These are phyloP conservation scores for Waltergamsia citrina DNA, from an alignment of 2,329 filamentous ascomycete genomes.

Conservation along the genomic window DNA sequence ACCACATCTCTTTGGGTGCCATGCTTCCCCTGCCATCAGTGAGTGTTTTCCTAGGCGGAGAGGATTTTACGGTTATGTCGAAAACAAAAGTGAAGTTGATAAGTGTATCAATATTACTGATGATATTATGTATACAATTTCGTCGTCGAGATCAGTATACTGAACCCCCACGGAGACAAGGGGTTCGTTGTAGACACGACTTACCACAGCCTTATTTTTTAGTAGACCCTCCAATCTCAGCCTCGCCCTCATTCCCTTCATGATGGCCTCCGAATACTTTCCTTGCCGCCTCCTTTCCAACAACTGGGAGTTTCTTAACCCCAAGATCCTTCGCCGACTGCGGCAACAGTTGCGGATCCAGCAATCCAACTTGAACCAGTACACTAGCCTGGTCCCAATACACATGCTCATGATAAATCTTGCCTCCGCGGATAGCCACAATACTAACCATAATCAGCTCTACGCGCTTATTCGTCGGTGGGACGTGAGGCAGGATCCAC, in stretches of 20 bases:
- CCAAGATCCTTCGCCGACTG: constrained; percentile 21
- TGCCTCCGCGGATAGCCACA: constrained; percentile 48
- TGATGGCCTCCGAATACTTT: constrained; percentile 22
- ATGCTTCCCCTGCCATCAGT: too few species aligned
- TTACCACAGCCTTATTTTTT: too few species aligned
- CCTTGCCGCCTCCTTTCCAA: constrained; percentile 27
- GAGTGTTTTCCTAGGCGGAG: too few species aligned
- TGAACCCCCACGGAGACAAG: too few species aligned
- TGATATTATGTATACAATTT: too few species aligned
- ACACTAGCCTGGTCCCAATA: constrained; percentile 56
- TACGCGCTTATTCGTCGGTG: constrained; percentile 40
- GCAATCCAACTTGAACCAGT: constrained; percentile 46
- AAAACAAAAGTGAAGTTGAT: too few species aligned
- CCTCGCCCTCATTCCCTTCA: constrained; percentile 18
- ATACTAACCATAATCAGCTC: constrained; percentile 49
- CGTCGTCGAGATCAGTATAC: too few species aligned
- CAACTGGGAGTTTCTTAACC: constrained; percentile 25
- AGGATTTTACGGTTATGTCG: too few species aligned
- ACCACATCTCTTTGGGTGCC: too few species aligned
- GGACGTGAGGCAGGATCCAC: constrained; percentile 52
- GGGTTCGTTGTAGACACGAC: too few species aligned
- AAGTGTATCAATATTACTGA: too few species aligned
- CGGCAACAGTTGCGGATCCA: constrained; percentile 31
- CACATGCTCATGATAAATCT: constrained; percentile 53
- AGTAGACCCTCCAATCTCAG: too few species aligned